Conservation (phyloP, 78 protist genomes). For the slime mould (Dictyostelium discoideum) region DNA sequence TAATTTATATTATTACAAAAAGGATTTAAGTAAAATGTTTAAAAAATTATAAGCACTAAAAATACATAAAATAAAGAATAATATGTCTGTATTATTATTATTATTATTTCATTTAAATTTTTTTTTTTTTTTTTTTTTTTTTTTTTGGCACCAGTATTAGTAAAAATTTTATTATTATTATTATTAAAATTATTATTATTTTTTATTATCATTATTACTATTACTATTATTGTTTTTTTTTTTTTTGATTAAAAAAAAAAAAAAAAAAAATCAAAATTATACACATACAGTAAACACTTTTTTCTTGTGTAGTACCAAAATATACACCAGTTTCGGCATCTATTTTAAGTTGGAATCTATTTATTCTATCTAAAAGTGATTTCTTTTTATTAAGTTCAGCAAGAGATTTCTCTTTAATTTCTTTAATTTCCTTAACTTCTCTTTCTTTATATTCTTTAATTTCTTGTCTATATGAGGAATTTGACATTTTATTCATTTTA, state of each 20-base stretch:
- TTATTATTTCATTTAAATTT: no score
- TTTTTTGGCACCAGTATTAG: no score
- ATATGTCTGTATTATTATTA: background rate
- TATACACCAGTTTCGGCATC: conserved; percentile 8
- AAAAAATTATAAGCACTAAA: background rate
- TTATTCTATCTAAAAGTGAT: background rate
- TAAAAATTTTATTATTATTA: no score
- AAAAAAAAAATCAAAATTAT: background rate
- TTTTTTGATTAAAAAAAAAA: no score
- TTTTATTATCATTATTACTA: no score
- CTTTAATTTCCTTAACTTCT: background rate
- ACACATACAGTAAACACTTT: background rate
- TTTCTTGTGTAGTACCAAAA: background rate
- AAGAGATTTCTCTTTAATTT: background rate
- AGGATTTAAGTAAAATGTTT: background rate
- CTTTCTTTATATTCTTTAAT: conserved; percentile 2
- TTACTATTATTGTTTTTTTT: no score
- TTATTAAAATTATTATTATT: no score
- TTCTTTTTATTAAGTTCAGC: background rate
- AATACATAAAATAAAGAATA: background rate
- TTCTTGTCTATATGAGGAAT: background rate
- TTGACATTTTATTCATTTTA: background rate
- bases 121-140: no score
- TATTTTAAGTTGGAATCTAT: background rate
- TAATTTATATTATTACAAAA: background rate